Base-by-base conservation (phyloP, 305 asterid genomes). In the Salvia sclarea region DNA sequence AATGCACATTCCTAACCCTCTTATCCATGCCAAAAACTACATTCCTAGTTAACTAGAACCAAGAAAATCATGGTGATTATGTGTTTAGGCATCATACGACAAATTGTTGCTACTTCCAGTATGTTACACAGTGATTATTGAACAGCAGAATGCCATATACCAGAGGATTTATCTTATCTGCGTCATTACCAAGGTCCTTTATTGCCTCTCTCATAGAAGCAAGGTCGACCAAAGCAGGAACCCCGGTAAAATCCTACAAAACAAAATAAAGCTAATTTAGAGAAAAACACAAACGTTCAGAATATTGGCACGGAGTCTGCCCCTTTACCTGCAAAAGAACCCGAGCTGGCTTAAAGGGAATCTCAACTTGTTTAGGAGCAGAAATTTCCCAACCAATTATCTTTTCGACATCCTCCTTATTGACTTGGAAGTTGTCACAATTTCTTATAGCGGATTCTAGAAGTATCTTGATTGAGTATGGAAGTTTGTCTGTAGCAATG, bases 161-260 rank as follows among this genome's bases (percentile, higher is more conserved):
- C 95, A 90, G 70, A 38, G 96, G 96, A 80, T 91, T 91, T 69
- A 91, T 91, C 75, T 85, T 88, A 68, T 85, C 88, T 14, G 97
- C 87, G 77, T 81, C 78, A 71, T 91, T 83, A 14, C 85, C 89
- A 68, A 90, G 96, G 45, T 82, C 84, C 71, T 86, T 88, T 64
- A 91, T 91, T 18, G 97, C 97, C 66, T 91, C 97, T 60, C 97
- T 80, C 97, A 91, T 91, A 45, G 88, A 79, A 72, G 97, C 95
- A 59, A 91, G 95, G 81, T 88, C 96, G 73, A 91, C 97, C 61
- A 88, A 89, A 67, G 95, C 90, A 47, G 96, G 97, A 71, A 91
- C 97, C 69, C 97, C 97, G 72, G 97, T 91, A 74, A 91, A 91
- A 75, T 91, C 97, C 97, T 88, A 74, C 14, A 61, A 30, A 28